Evolutionary conservation across 2,329 filamentous ascomycete genomes (phyloP).

Genomic region (Thelonectria olida): DNA sequence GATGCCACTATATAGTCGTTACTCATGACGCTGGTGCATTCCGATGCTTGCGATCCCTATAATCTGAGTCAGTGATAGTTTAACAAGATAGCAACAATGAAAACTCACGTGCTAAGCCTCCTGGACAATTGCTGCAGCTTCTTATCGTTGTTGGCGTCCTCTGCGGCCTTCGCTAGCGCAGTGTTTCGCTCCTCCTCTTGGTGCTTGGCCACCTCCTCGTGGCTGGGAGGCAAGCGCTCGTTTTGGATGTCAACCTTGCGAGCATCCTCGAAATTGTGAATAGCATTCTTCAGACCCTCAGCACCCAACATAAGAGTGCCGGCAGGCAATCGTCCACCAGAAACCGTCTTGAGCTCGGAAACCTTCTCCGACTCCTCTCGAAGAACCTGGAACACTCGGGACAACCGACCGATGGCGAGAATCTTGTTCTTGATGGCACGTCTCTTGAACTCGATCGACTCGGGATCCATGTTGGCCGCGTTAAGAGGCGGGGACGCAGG

Average conservation of each 20-base stretch:
- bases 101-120: slow-evolving; percentile 88
- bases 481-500: slow-evolving; percentile 75
- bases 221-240: slow-evolving; percentile 89
- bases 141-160: slow-evolving; percentile 92
- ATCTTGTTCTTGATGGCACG: slow-evolving; percentile 99
- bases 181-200: slow-evolving; percentile 83
- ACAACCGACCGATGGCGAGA: slow-evolving; percentile 93
- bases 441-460: slow-evolving; percentile 92
- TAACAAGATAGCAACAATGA: neutral
- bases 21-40: slow-evolving; percentile 35
- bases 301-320: slow-evolving; percentile 98
- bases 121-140: slow-evolving; percentile 87
- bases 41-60: slow-evolving; percentile 43
- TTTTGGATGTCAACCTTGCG: slow-evolving; percentile 97
- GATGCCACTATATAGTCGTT: slow-evolving; percentile 39
- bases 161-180: slow-evolving; percentile 85
- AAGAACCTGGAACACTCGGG: slow-evolving; percentile 96
- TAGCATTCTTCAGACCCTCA: slow-evolving; percentile 98
- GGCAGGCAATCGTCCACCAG: slow-evolving; percentile 89
- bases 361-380: slow-evolving; percentile 97
- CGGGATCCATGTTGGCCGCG: slow-evolving; percentile 69
- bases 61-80: slow-evolving; percentile 12
- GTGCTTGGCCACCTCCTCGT: slow-evolving; percentile 88
- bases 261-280: slow-evolving; percentile 95
- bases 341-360: slow-evolving; percentile 96